Percentiles rank a stretch among this genome's conserved stretches.
These are phyloP conservation scores for Manihot esculenta DNA, from an alignment of 441 rosid genomes.

Conservation along the genomic window DNA sequence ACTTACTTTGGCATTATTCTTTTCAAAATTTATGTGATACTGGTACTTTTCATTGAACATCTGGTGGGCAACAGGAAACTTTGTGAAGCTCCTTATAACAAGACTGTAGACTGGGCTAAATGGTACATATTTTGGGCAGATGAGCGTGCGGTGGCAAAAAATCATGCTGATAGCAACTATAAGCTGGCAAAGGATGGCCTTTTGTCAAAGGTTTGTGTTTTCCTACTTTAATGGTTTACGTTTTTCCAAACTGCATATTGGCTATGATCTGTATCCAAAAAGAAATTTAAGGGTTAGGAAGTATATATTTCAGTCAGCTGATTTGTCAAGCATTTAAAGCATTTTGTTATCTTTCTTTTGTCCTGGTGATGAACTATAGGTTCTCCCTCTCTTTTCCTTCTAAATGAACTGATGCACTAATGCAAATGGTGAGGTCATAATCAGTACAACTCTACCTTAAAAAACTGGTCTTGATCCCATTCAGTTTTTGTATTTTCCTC, in stretches of 20 bases:
- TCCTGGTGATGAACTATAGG: not conserved
- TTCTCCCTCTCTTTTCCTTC: conserved; percentile 1
- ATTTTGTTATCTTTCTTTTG: conserved; percentile 9
- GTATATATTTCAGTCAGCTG: not conserved
- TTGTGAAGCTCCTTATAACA: conserved; percentile 75
- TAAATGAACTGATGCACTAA: not conserved
- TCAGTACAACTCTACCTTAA: not conserved
- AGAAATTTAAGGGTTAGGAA: not conserved
- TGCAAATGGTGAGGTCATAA: not conserved
- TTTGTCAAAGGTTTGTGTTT: conserved; percentile 62
- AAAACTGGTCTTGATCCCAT: conserved; percentile 12
- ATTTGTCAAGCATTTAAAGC: conserved; percentile 4
- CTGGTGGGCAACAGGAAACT: conserved; percentile 63
- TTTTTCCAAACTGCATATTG: not conserved
- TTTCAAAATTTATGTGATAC: conserved; percentile 23
- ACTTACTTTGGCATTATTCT: conserved; percentile 22
- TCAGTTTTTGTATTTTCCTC: not conserved
- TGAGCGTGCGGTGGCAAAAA: conserved; percentile 80
- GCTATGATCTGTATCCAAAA: conserved; percentile 1
- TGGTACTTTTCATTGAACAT: conserved; percentile 23
- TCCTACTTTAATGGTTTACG: not conserved
- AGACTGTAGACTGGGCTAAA: conserved; percentile 84
- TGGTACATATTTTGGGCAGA: conserved; percentile 91
- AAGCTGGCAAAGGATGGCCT: conserved; percentile 75
- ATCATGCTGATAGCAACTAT: conserved; percentile 80